Evolutionary conservation across 306 rosid species (phyloP).

Genomic region (Luffa acutangula): DNA sequence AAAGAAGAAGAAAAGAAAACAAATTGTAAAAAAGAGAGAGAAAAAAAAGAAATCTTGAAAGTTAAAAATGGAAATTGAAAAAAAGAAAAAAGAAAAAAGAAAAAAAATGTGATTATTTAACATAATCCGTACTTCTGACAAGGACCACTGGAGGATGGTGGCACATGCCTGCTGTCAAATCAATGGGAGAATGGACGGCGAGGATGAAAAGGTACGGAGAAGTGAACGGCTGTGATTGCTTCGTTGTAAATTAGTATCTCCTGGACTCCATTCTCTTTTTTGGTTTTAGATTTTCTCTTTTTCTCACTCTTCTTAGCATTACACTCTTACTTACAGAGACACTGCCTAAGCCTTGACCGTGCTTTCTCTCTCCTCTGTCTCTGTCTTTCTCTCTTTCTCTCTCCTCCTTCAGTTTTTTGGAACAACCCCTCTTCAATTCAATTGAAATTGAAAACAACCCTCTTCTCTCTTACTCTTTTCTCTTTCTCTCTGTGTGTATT

Average conservation of each 20-base stretch:
- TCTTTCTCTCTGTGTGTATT: conserved; percentile 7
- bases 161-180: conserved; percentile 92
- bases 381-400: conserved; percentile 13
- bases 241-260: conserved; percentile 23
- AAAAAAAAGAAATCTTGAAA: neutral
- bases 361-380: conserved; percentile 17
- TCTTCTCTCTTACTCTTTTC: conserved; percentile 16
- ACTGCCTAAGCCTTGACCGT: neutral
- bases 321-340: neutral
- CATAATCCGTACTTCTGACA: conserved; percentile 72
- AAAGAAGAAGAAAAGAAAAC: neutral
- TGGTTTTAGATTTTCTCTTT: neutral
- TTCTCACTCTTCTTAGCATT: neutral
- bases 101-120: neutral
- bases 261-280: conserved; percentile 26
- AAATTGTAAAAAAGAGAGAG: too few species aligned
- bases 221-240: conserved; percentile 24
- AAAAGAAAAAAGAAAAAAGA: neutral
- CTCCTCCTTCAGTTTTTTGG: conserved; percentile 24
- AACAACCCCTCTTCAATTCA: too few species aligned
- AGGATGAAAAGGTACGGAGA: conserved; percentile 33
- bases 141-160: conserved; percentile 83
- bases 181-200: conserved; percentile 22
- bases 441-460: neutral
- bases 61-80: neutral